phyloP scores from a whole-genome alignment of 164 flowering plant genomes.

The Euptelea pleiosperma region DNA sequence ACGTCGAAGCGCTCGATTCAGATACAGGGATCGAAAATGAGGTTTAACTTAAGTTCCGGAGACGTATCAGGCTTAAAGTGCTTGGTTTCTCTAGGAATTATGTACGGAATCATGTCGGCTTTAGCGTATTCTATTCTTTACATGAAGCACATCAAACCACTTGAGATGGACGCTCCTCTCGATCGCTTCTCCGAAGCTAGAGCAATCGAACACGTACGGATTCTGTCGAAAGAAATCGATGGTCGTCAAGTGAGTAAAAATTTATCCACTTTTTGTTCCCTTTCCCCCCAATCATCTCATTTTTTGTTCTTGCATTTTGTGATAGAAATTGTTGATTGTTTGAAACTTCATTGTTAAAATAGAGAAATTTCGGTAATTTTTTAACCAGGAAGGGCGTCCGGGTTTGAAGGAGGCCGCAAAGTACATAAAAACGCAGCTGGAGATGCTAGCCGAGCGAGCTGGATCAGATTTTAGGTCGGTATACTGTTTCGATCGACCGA shows the following conservation, averaged over 20 bases:
- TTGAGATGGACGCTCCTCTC: constrained; percentile 65
- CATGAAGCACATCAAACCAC: constrained; percentile 67
- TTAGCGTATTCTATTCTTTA: constrained; percentile 54
- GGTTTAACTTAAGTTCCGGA: constrained; percentile 35
- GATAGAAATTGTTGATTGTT: neutral
- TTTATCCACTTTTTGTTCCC: neutral
- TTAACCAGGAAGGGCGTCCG: constrained; percentile 78
- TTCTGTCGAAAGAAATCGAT: constrained; percentile 66
- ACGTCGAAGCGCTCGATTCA: no score
- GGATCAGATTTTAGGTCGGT: constrained; percentile 66
- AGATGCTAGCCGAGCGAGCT: constrained; percentile 62
- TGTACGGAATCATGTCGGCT: constrained; percentile 60
- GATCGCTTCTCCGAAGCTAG: constrained; percentile 87
- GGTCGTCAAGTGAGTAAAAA: constrained; percentile 70
- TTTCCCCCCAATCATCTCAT: no score
- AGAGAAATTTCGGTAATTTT: neutral
- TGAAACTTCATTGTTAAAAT: no score
- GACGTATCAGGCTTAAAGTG: constrained; percentile 60
- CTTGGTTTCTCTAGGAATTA: constrained; percentile 35
- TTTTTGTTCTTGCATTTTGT: no score
- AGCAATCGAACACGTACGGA: constrained; percentile 69
- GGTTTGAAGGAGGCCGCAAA: constrained; percentile 74
- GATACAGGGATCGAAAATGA: constrained; percentile 26
- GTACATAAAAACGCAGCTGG: constrained; percentile 66
- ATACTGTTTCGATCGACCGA: constrained; percentile 5